Percentiles rank a stretch among this genome's conserved stretches.
phyloP scores from a whole-genome alignment of 495 filamentous ascomycete genomes.

The Glutinoglossum americanum region DNA sequence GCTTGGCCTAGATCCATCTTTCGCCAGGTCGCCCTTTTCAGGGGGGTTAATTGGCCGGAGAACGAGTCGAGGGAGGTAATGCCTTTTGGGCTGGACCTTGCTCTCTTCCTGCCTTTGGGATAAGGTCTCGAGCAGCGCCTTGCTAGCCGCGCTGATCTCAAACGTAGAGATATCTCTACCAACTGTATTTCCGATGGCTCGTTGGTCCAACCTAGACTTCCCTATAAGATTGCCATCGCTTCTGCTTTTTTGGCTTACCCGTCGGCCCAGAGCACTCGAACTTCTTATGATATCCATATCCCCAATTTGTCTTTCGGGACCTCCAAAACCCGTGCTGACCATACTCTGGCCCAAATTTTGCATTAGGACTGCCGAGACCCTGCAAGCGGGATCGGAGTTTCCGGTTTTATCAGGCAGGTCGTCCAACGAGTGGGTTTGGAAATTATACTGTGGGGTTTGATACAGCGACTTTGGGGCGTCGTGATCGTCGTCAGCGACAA shows the following conservation, averaged over 20 bases:
- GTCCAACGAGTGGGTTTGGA: background rate
- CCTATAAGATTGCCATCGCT: background rate
- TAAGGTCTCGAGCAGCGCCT: background rate
- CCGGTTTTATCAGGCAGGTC: background rate
- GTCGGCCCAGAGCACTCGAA: background rate
- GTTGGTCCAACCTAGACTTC: background rate
- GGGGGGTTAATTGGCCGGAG: background rate
- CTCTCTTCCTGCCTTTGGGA: background rate
- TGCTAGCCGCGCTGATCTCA: background rate
- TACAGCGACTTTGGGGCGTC: background rate
- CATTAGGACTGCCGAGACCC: background rate
- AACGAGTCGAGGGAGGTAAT: background rate
- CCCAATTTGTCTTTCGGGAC: background rate
- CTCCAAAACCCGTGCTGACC: background rate
- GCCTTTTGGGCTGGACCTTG: background rate
- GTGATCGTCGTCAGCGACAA: background rate
- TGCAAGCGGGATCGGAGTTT: background rate
- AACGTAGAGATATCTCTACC: background rate
- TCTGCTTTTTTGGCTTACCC: background rate
- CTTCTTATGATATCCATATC: background rate
- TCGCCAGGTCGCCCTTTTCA: background rate
- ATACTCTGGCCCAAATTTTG: background rate
- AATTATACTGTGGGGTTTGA: background rate
- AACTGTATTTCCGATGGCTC: background rate
- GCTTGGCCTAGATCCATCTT: background rate